Conservation (phyloP, 2,329 filamentous ascomycete genomes). For the Colletotrichum limetticola region DNA sequence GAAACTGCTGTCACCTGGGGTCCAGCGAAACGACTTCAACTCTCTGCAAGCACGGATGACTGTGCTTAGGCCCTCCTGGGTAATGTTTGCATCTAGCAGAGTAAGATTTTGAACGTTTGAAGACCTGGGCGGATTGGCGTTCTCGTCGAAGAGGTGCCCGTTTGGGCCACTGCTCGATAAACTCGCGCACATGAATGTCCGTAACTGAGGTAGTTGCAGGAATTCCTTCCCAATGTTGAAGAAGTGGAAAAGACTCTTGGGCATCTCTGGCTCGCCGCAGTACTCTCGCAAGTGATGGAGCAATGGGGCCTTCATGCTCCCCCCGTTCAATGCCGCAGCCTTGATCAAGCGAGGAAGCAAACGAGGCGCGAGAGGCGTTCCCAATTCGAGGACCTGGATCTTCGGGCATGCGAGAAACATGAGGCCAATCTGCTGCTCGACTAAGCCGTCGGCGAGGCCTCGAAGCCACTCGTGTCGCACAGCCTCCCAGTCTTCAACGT, state of each 20-base stretch:
- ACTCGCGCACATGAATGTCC: neutral
- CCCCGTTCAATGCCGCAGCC: neutral
- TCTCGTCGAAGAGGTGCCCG: conserved; percentile 2
- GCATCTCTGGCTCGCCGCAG: neutral
- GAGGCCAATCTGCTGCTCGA: conserved; percentile 11
- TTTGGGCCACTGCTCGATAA: conserved; percentile 8
- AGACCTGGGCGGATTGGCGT: neutral
- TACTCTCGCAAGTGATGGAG: neutral
- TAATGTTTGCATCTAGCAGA: neutral
- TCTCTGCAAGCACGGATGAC: neutral
- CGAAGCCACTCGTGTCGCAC: conserved; percentile 2
- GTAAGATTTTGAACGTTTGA: neutral
- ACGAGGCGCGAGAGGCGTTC: conserved; percentile 3
- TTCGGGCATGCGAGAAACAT: conserved; percentile 1
- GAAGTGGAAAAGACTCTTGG: conserved; percentile 10
- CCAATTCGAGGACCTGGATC: neutral
- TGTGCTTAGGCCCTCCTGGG: neutral
- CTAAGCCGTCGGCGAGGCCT: neutral
- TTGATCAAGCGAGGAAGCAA: conserved; percentile 4
- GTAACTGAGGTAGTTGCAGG: neutral
- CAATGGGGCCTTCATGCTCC: neutral
- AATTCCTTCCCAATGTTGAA: conserved; percentile 15
- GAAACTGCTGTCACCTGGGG: conserved; percentile 3
- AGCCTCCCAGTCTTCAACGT: neutral
- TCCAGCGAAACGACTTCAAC: neutral